A percentile compares a stretch with the other conserved stretches of the same genome.
These are phyloP conservation scores for Ascoidea rubescens DNA, from an alignment of 805 yeast species.

Conservation along the genomic window DNA sequence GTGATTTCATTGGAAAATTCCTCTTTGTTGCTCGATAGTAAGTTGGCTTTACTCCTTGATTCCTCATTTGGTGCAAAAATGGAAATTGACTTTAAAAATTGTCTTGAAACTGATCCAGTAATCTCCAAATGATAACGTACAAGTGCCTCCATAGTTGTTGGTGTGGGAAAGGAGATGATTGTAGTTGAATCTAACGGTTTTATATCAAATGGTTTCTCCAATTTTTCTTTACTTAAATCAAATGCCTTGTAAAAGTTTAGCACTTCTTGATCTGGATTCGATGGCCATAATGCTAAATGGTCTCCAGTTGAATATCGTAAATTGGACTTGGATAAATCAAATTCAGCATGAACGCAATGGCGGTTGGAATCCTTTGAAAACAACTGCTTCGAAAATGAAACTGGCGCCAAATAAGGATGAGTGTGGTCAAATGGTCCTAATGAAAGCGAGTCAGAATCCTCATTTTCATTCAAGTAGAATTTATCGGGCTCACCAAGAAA, in stretches of 20 bases:
- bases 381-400: conserved; percentile 49
- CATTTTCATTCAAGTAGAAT: conserved; percentile 30
- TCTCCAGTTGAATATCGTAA: conserved; percentile 90
- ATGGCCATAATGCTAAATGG: conserved; percentile 90
- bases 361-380: conserved; percentile 44
- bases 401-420: conserved; percentile 73
- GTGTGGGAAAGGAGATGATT: conserved; percentile 50
- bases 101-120: conserved; percentile 88
- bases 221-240: conserved; percentile 35
- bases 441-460: conserved; percentile 17
- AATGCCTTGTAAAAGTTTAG: conserved; percentile 51
- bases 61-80: conserved; percentile 69
- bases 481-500: conserved; percentile 75
- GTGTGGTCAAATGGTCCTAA: conserved; percentile 68
- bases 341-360: conserved; percentile 82
- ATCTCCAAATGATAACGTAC: conserved; percentile 82
- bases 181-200: conserved; percentile 60
- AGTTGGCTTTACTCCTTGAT: conserved; percentile 31
- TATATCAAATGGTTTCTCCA: conserved; percentile 42
- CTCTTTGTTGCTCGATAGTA: conserved; percentile 54
- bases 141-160: conserved; percentile 82
- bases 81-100: conserved; percentile 55
- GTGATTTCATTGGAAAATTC: conserved; percentile 55
- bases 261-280: conserved; percentile 68
- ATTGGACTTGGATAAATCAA: conserved; percentile 63